Conservation (phyloP, 1,139 yeast genomes). For the Protomyces macrosporus region DNA sequence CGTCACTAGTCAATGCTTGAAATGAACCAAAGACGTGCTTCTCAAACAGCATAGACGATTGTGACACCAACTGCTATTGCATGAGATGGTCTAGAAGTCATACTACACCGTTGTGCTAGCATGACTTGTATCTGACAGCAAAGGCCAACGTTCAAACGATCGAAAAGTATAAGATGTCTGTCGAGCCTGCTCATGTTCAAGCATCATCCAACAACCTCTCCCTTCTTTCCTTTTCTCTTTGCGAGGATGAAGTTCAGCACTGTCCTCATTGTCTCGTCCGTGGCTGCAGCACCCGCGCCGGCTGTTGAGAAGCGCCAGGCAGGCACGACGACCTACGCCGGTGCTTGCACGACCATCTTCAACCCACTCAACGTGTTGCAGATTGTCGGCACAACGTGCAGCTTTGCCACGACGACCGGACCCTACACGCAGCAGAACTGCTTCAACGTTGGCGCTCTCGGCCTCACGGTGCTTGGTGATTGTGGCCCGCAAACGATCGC, state of each 20-base stretch:
- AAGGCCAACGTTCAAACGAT: too few relatives aligned
- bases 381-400: background rate
- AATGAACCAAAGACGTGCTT: too few relatives aligned
- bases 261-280: background rate
- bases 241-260: background rate
- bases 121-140: too few relatives aligned
- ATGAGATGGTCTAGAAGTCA: too few relatives aligned
- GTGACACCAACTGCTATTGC: too few relatives aligned
- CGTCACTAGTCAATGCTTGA: too few relatives aligned
- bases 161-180: too few relatives aligned
- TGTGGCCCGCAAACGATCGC: background rate
- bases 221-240: too few relatives aligned
- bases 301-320: background rate
- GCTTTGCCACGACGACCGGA: background rate
- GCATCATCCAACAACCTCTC: too few relatives aligned
- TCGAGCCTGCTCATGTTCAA: too few relatives aligned
- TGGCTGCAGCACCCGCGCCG: background rate
- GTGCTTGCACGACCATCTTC: background rate
- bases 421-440: background rate
- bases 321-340: background rate
- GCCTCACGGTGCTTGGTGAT: background rate
- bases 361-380: background rate
- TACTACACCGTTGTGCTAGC: too few relatives aligned
- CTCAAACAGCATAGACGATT: too few relatives aligned
- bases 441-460: background rate